Base-by-base conservation (phyloP, 2,329 filamentous ascomycete species). In the Blumeriella jaapii region DNA sequence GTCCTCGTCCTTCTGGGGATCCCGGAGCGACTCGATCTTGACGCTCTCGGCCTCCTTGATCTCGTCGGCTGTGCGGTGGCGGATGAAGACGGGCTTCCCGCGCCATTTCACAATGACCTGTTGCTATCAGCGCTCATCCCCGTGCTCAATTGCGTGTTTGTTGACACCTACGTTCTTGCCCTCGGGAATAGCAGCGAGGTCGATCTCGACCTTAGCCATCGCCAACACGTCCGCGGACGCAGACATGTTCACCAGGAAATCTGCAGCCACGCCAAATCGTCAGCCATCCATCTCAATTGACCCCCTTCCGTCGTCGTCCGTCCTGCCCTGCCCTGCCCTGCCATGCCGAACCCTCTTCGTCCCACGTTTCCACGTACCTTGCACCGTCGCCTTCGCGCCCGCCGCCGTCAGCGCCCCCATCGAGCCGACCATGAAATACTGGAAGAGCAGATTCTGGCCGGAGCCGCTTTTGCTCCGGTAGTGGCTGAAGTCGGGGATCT, bases 211-310 rank as follows among this genome's bases (percentile, higher is more conserved):
- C 80, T 98, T 98, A 64, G 91, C 91, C 78, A 95, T 93, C 60
- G 93, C 91, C 67, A 98, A 68, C 59, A 98, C 86, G 59, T 98
- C 91, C 65, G 91, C 91, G 44, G 91, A 98, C 46, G 91, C 91
- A 56, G 89, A 93, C 93, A 98, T 96, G 78, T 95, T 98, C 69
- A 94, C 85, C 48, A 98, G 74, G 76, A 98, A 98, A 68, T 98
- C 91, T 98, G 64, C 18, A 40, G 34, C 27, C 30, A 27, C 23
- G 29, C n/a, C n/a, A n/a, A 35, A 34, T 32, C 20, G 37, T 53
- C 38, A 54, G 45, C 38, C n/a, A 31, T 34, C 11, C 12, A 31
- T 42, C 33, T 39, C 42, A 50, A 49, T 48, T 40, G 34, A 31
- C n/a, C 28, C 9, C 10, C 5, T 23, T 28, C 13, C 30, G 20